These are phyloP conservation scores for Myotisia sp. DNA, from an alignment of 2,329 filamentous ascomycete genomes.

Conservation along the genomic window DNA sequence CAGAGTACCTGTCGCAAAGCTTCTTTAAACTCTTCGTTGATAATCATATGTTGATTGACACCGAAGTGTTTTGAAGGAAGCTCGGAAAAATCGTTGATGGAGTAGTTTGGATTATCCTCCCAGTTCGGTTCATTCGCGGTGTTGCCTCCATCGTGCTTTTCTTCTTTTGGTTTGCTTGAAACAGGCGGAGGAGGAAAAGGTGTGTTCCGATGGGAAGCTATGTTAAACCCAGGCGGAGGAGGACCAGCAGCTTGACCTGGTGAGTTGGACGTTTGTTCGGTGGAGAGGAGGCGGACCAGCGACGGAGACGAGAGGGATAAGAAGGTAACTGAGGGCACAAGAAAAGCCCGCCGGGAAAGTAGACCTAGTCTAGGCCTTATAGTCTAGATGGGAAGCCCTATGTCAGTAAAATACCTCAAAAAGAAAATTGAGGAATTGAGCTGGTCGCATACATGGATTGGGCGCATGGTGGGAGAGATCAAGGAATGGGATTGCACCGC, in stretches of 20 bases:
- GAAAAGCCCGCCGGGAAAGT: constrained; percentile 14
- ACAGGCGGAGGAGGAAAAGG: constrained; percentile 9
- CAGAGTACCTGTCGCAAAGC: constrained; percentile 73
- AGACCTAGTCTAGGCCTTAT: constrained; percentile 11
- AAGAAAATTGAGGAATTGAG: not conserved
- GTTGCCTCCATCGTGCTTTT: too few species aligned
- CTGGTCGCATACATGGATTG: constrained; percentile 8
- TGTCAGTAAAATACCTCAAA: not conserved
- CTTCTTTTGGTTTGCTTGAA: too few species aligned
- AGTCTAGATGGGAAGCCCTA: constrained; percentile 1
- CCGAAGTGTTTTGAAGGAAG: constrained; percentile 71
- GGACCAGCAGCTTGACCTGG: constrained; percentile 6
- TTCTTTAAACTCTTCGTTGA: constrained; percentile 92
- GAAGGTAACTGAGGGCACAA: constrained; percentile 13
- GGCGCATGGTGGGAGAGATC: constrained; percentile 7
- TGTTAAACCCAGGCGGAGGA: constrained; percentile 11
- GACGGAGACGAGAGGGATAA: constrained; percentile 5
- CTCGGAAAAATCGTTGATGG: constrained; percentile 60
- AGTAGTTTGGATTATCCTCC: constrained; percentile 60
- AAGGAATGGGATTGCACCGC: constrained; percentile 8
- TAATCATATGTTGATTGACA: constrained; percentile 89
- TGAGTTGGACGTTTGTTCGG: constrained; percentile 15
- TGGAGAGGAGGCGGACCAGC: constrained; percentile 20
- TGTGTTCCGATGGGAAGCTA: constrained; percentile 12
- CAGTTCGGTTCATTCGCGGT: constrained; percentile 39